Evolutionary conservation across 345 rosid genomes (phyloP).

Genomic region (Lepidium didymum): DNA sequence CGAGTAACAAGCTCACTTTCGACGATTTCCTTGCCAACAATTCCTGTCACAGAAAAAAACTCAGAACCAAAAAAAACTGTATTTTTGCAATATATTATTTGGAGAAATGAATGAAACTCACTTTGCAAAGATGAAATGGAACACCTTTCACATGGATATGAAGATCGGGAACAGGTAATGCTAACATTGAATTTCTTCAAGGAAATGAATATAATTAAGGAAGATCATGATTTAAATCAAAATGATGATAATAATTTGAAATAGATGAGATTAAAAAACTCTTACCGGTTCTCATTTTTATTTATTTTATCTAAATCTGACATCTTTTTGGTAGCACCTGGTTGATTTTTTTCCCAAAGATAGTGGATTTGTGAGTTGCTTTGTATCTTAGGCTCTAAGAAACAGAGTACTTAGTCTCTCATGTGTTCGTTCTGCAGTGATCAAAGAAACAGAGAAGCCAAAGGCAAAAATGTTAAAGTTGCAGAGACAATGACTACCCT

Average conservation of each 20-base stretch:
- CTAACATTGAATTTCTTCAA: conserved; percentile 37
- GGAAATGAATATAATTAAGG: background rate
- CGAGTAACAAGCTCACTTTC: conserved; percentile 43
- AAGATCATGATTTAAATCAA: background rate
- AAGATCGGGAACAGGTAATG: conserved; percentile 27
- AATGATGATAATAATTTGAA: background rate
- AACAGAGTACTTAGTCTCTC: conserved; percentile 5
- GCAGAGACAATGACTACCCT: background rate
- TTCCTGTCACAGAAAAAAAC: conserved; percentile 30
- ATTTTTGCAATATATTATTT: background rate
- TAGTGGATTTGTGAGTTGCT: background rate
- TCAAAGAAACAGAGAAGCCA: background rate
- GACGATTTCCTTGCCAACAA: conserved; percentile 58
- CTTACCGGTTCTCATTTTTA: conserved; percentile 4
- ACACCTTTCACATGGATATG: conserved; percentile 29
- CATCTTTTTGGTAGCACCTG: background rate
- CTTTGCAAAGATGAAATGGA: conserved; percentile 40
- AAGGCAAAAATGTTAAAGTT: background rate
- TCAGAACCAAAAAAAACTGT: background rate
- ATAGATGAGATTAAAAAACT: background rate
- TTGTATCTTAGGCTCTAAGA: background rate
- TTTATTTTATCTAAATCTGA: conserved; percentile 7
- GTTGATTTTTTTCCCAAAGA: background rate
- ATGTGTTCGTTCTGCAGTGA: background rate
- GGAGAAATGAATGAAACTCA: conserved; percentile 25